These are phyloP conservation scores for Metarhizium sp. DNA, from an alignment of 2,329 filamentous ascomycete species.

Conservation along the genomic window DNA sequence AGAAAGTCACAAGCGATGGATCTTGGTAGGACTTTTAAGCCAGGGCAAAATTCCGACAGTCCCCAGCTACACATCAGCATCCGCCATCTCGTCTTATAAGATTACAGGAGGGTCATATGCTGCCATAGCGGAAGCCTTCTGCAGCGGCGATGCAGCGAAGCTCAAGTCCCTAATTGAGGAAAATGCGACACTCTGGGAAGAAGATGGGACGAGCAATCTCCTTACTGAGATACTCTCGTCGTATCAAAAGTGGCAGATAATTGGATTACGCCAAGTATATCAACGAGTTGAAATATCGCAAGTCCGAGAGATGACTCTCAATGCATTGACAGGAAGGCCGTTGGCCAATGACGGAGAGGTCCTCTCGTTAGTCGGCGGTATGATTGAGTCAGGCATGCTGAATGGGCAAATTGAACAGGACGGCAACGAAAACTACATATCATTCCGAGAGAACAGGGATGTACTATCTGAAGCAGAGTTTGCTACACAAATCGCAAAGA, in stretches of 20 bases:
- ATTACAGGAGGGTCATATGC: constrained; percentile 60
- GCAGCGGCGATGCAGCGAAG: constrained; percentile 39
- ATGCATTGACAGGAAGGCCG: constrained; percentile 39
- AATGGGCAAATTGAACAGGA: constrained; percentile 41
- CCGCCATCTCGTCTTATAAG: constrained; percentile 47
- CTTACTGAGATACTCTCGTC: constrained; percentile 59
- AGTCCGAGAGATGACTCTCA: constrained; percentile 40
- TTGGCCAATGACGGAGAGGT: constrained; percentile 34
- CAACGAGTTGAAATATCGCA: constrained; percentile 46
- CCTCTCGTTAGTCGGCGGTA: constrained; percentile 37
- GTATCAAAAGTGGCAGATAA: constrained; percentile 67
- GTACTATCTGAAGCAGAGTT: constrained; percentile 42
- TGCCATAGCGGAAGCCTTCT: constrained; percentile 60
- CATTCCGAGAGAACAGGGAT: constrained; percentile 35
- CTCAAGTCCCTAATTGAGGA: constrained; percentile 56
- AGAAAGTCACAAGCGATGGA: constrained; percentile 87
- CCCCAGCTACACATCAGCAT: constrained; percentile 45
- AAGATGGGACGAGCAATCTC: constrained; percentile 66
- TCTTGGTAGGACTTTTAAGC: constrained; percentile 65
- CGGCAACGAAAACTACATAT: constrained; percentile 35
- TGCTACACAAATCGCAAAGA: constrained; percentile 32
- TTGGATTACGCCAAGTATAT: constrained; percentile 65
- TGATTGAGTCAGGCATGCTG: constrained; percentile 47
- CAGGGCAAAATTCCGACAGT: constrained; percentile 48
- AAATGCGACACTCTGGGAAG: constrained; percentile 48